A percentile compares a stretch with the other conserved stretches of the same genome.
phyloP scores from a whole-genome alignment of 768 basidiomycete species.

The Auricularia sp. region DNA sequence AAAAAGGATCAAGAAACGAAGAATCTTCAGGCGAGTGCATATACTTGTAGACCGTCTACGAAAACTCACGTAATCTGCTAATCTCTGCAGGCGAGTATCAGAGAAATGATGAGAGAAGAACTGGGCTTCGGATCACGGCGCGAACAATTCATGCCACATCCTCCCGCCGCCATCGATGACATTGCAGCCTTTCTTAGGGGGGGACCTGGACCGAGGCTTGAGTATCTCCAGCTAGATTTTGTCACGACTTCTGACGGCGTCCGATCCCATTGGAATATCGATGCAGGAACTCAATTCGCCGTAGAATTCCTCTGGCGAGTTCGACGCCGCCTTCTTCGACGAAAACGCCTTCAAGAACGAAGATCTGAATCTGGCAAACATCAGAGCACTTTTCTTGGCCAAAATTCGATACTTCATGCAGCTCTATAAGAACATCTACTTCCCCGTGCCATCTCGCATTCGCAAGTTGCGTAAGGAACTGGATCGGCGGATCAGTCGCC shows the following conservation, averaged over 20 bases:
- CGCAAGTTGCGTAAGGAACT: not conserved
- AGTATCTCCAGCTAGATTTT: not conserved
- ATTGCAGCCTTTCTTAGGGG: not conserved
- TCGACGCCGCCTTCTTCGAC: not conserved
- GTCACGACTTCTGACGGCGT: not conserved
- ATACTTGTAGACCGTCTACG: no score
- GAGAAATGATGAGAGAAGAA: not conserved
- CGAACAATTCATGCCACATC: not conserved
- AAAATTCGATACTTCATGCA: not conserved
- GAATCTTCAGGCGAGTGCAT: not conserved
- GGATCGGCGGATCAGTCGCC: not conserved
- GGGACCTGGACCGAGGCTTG: not conserved
- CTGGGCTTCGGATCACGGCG: not conserved
- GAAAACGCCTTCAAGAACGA: not conserved
- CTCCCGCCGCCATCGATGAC: not conserved
- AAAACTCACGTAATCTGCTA: not conserved
- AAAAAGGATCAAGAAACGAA: not conserved
- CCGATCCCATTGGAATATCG: not conserved
- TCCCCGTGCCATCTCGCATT: not conserved
- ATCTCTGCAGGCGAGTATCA: not conserved
- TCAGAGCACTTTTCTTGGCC: not conserved
- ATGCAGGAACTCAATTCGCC: not conserved
- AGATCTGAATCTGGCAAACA: not conserved
- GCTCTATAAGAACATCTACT: not conserved
- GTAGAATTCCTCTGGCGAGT: not conserved